These are phyloP conservation scores for Pseudocercospora musae DNA, from an alignment of 2,329 filamentous ascomycete genomes.

Conservation along the genomic window DNA sequence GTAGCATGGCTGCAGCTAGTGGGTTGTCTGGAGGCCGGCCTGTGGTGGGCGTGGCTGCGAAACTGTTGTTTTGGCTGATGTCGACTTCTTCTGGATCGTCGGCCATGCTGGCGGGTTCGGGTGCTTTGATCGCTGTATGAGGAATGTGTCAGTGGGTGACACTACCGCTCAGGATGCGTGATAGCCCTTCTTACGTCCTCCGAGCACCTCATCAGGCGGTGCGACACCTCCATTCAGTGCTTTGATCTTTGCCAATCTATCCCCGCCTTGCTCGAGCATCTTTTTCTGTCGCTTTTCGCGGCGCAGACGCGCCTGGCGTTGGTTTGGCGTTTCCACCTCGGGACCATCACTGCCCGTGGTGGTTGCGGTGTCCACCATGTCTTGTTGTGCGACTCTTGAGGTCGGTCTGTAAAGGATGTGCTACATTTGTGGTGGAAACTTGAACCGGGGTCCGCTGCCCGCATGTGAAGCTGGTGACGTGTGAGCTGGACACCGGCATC, in stretches of 20 bases:
- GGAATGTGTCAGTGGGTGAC: conserved; percentile 15
- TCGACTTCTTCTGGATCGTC: conserved; percentile 72
- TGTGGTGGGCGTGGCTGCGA: conserved; percentile 15
- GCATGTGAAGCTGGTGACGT: neutral
- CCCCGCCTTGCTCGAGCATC: conserved; percentile 67
- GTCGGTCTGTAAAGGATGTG: neutral
- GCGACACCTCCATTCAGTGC: conserved; percentile 55
- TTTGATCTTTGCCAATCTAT: conserved; percentile 71
- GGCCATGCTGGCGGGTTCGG: conserved; percentile 37
- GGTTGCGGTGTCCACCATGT: conserved; percentile 30
- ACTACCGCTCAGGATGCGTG: neutral
- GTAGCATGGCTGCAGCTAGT: conserved; percentile 31
- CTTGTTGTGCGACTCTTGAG: neutral
- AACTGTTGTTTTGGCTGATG: conserved; percentile 45
- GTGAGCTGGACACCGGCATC: neutral
- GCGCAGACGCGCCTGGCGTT: conserved; percentile 65
- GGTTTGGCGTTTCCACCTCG: conserved; percentile 42
- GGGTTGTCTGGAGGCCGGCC: conserved; percentile 23
- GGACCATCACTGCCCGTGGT: conserved; percentile 26
- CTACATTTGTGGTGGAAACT: neutral
- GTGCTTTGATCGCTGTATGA: conserved; percentile 26
- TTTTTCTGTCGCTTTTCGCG: conserved; percentile 79
- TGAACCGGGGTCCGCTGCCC: neutral
- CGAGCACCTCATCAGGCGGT: conserved; percentile 19
- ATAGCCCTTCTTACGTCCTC: neutral